phyloP scores from a whole-genome alignment of 208 protist genomes.

The Leishmania turanica region DNA sequence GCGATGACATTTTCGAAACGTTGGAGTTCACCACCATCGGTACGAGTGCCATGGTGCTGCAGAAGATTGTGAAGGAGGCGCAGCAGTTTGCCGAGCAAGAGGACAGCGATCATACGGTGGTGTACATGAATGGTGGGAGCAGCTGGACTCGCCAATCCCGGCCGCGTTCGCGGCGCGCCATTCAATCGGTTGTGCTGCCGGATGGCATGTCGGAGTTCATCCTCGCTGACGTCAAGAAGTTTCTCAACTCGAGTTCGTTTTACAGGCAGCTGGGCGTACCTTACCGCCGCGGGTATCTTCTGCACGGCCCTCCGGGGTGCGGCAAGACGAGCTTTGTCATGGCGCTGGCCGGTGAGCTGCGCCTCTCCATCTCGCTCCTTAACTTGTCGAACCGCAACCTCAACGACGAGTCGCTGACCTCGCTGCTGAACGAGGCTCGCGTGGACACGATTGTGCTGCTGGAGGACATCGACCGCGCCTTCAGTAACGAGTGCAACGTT shows the following conservation, averaged over 20 bases:
- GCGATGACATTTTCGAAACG: constrained; percentile 85
- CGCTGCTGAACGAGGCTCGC: constrained; percentile 87
- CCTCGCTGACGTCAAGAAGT: constrained; percentile 77
- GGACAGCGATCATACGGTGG: constrained; percentile 82
- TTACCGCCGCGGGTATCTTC: constrained; percentile 95
- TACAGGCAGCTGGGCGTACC: constrained; percentile 94
- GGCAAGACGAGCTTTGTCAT: constrained; percentile 95
- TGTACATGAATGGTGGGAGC: constrained; percentile 81
- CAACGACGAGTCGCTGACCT: constrained; percentile 87
- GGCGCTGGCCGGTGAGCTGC: constrained; percentile 92
- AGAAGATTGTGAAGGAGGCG: constrained; percentile 79
- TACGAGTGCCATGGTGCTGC: constrained; percentile 46
- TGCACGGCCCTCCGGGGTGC: constrained; percentile 95
- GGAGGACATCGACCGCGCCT: constrained; percentile 96
- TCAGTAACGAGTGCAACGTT: constrained; percentile 85
- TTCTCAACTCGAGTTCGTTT: constrained; percentile 82
- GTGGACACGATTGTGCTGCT: constrained; percentile 91
- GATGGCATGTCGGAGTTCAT: constrained; percentile 62
- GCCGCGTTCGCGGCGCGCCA: constrained; percentile 71
- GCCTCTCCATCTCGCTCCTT: constrained; percentile 94
- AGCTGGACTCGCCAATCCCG: constrained; percentile 74
- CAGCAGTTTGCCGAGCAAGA: constrained; percentile 52
- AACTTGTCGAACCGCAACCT: constrained; percentile 87
- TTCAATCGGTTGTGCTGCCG: constrained; percentile 92
- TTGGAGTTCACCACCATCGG: constrained; percentile 80